Evolutionary conservation across 805 yeast genomes (phyloP).

Genomic region (Cyberlindnera veronae): DNA sequence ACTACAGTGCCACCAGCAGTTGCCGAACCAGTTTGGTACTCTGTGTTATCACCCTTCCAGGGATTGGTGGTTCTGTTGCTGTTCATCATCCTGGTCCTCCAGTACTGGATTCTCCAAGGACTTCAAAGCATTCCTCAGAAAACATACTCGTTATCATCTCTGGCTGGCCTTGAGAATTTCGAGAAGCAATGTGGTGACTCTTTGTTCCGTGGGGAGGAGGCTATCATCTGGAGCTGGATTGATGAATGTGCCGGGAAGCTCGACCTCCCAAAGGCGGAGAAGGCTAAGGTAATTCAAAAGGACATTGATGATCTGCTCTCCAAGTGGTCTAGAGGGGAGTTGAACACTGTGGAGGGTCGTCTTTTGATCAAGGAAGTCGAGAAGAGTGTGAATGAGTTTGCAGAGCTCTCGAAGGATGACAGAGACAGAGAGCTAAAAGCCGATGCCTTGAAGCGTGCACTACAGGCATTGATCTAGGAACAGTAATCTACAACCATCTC

Average conservation of each 20-base stretch:
- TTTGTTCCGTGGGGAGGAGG: constrained; percentile 23
- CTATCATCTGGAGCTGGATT: constrained; percentile 28
- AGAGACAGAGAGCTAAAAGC: constrained; percentile 9
- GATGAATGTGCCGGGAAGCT: constrained; percentile 25
- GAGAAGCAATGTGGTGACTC: constrained; percentile 10
- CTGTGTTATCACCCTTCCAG: constrained; percentile 13
- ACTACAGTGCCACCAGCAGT: too few relatives aligned
- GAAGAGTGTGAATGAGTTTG: constrained; percentile 19
- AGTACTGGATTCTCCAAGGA: constrained; percentile 14
- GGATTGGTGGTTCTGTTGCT: constrained; percentile 11
- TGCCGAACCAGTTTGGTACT: neutral
- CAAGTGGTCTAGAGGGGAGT: constrained; percentile 21
- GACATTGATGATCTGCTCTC: constrained; percentile 24
- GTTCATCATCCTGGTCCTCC: constrained; percentile 13
- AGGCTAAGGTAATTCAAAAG: constrained; percentile 8
- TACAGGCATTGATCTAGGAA: constrained; percentile 11
- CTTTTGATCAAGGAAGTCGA: constrained; percentile 17
- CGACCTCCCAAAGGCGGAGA: constrained; percentile 6
- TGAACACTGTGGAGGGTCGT: constrained; percentile 17
- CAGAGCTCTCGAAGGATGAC: constrained; percentile 5
- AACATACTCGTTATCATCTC: neutral
- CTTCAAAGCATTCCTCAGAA: constrained; percentile 2
- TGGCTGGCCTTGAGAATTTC: neutral
- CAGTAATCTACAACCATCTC: neutral
- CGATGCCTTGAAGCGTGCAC: constrained; percentile 16